These are phyloP conservation scores for Cynanchum wilfordii DNA, from an alignment of 257 asterid species.

Conservation along the genomic window DNA sequence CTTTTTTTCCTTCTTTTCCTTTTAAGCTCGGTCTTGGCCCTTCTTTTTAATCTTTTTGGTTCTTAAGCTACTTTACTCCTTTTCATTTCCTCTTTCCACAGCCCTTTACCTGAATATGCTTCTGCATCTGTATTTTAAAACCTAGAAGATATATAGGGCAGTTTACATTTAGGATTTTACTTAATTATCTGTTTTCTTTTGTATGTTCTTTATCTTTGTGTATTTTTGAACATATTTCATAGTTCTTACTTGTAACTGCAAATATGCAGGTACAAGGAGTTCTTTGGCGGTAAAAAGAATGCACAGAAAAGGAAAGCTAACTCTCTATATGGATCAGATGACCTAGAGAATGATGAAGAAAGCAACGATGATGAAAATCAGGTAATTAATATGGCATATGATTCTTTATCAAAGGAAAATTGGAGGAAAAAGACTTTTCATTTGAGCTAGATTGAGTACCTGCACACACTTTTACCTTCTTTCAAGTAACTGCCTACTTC, in stretches of 20 bases:
- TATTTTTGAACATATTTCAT: conserved; percentile 8
- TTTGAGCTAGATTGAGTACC: not conserved
- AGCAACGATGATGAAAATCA: conserved; percentile 30
- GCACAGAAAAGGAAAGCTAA: conserved; percentile 46
- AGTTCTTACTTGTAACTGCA: conserved; percentile 14
- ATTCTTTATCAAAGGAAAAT: conserved; percentile 1
- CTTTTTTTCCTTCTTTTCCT: not conserved
- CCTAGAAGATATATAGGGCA: not conserved
- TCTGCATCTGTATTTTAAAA: not conserved
- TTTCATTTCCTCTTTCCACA: not conserved
- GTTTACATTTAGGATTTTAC: not conserved
- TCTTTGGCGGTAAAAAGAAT: conserved; percentile 49
- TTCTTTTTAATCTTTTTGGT: not conserved
- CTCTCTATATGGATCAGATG: conserved; percentile 43
- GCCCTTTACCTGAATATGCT: not conserved
- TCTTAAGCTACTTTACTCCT: not conserved
- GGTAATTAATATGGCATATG: conserved; percentile 21
- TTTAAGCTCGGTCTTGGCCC: not conserved
- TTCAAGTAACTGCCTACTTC: not conserved
- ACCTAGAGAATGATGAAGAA: conserved; percentile 39
- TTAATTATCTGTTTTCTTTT: conserved; percentile 6
- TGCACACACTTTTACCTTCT: not conserved
- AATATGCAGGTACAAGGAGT: conserved; percentile 64
- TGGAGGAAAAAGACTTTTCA: not conserved
- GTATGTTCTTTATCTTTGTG: not conserved